These are phyloP conservation scores for Hordeum vulgare DNA, from an alignment of 176 grass and related monocot genomes.

Conservation along the genomic window DNA sequence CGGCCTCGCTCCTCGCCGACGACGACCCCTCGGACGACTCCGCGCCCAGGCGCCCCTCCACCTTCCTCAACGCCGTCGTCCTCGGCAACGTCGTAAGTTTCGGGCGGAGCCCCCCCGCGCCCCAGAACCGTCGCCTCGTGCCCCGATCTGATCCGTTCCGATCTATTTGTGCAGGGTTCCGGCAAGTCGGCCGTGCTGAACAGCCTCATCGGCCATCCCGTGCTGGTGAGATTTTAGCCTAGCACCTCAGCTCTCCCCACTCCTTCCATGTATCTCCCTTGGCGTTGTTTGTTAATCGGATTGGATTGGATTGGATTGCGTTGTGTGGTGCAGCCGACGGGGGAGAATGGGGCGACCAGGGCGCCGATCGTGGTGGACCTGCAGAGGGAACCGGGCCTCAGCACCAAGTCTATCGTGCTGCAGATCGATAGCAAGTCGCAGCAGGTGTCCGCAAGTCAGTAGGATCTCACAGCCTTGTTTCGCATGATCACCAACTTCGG, in stretches of 20 bases:
- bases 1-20: constrained; percentile 87
- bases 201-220: constrained; percentile 88
- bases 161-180: constrained; percentile 49
- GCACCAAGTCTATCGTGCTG: constrained; percentile 80
- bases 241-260: neutral
- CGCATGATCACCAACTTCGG: neutral
- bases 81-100: constrained; percentile 91
- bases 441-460: constrained; percentile 90
- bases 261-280: neutral
- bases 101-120: neutral
- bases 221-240: constrained; percentile 41
- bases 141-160: constrained; percentile 32
- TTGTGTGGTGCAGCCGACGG: constrained; percentile 62
- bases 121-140: neutral
- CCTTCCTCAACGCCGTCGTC: constrained; percentile 84
- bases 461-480: constrained; percentile 1
- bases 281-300: constrained; percentile 4
- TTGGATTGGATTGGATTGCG: constrained; percentile 9
- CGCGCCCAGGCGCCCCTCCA: constrained; percentile 48
- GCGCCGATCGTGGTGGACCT: constrained; percentile 83
- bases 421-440: constrained; percentile 93
- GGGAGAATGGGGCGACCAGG: constrained; percentile 93
- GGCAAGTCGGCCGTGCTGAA: constrained; percentile 92
- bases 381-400: constrained; percentile 65
- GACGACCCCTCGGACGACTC: constrained; percentile 70